Conservation (phyloP, 2,329 filamentous ascomycete species). For the Monilinia fructicola region DNA sequence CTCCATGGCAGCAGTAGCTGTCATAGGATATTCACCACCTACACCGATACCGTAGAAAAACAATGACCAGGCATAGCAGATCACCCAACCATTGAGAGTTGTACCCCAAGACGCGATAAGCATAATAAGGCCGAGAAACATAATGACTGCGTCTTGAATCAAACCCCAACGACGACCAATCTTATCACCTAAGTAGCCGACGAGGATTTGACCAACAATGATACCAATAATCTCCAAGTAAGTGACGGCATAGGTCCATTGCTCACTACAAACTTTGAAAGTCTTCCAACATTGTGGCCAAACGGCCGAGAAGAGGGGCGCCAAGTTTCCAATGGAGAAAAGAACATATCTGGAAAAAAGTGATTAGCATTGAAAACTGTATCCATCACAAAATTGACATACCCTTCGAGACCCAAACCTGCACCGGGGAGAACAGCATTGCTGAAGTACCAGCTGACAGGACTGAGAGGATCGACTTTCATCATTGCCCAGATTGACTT, state of each 20-base stretch:
- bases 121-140: slow-evolving; percentile 91
- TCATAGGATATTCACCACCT: slow-evolving; percentile 94
- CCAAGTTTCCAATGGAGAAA: slow-evolving; percentile 93
- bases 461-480: slow-evolving; percentile 81
- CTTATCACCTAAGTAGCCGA: slow-evolving; percentile 77
- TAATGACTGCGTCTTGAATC: slow-evolving; percentile 91
- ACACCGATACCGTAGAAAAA: slow-evolving; percentile 82
- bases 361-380: slow-evolving; percentile 20
- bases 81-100: slow-evolving; percentile 89
- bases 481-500: slow-evolving; percentile 70
- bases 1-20: slow-evolving; percentile 92
- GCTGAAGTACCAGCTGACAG: slow-evolving; percentile 81
- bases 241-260: slow-evolving; percentile 81
- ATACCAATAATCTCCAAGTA: slow-evolving; percentile 95
- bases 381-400: slow-evolving; percentile 32
- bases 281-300: slow-evolving; percentile 78
- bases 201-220: slow-evolving; percentile 86
- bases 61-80: slow-evolving; percentile 92
- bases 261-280: slow-evolving; percentile 65
- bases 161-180: slow-evolving; percentile 91
- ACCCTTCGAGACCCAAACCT: slow-evolving; percentile 85
- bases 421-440: slow-evolving; percentile 92
- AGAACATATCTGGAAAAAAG: slow-evolving; percentile 72
- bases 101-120: slow-evolving; percentile 87
- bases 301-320: slow-evolving; percentile 72